Conservation (phyloP, 495 filamentous ascomycete genomes). For the Aspergillus diversus region DNA sequence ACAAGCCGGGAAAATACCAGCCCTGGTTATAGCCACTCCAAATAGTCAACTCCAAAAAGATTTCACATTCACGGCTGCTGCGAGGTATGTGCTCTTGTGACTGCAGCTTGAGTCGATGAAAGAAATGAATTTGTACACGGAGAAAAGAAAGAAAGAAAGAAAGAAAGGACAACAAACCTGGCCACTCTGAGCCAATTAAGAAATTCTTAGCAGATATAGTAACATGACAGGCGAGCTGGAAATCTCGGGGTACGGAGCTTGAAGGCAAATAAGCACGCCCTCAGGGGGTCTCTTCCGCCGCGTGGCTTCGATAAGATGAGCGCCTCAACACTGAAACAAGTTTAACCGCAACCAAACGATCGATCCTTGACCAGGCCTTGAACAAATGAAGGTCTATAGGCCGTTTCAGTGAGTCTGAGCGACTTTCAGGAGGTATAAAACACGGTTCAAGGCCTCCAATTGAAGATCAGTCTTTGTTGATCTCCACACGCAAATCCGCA, state of each 20-base stretch:
- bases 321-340: not conserved
- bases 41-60: not conserved
- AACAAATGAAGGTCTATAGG: not conserved
- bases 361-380: not conserved
- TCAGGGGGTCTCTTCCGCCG: slow-evolving; percentile 11
- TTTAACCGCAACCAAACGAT: not conserved
- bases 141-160: not conserved
- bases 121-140: not conserved
- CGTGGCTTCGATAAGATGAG: slow-evolving; percentile 3
- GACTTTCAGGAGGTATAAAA: not conserved
- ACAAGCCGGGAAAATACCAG: not conserved
- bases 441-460: not conserved
- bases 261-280: not conserved
- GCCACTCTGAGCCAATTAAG: not conserved
- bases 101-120: not conserved
- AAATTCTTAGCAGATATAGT: not conserved
- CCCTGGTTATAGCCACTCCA: not conserved
- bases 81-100: not conserved
- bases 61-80: not conserved
- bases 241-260: not conserved
- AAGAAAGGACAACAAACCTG: not conserved
- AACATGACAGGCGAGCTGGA: slow-evolving; percentile 14
- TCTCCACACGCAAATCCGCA: not conserved
- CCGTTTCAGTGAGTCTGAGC: too few species aligned
- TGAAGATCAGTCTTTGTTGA: slow-evolving; percentile 9